Base-by-base conservation (phyloP, 345 rosid species). In the Melastoma malabathricum region DNA sequence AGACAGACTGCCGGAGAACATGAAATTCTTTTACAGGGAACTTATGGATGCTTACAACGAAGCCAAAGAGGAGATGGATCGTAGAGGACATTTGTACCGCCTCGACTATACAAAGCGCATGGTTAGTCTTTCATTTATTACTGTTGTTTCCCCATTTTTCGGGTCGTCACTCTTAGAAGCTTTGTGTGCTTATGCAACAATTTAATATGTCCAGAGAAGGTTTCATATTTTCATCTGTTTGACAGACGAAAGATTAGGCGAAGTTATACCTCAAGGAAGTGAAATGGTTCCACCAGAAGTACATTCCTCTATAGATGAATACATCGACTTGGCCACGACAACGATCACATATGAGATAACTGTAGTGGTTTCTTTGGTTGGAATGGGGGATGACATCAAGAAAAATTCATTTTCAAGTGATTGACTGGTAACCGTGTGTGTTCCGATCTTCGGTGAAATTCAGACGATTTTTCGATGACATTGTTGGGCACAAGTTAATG, bases 251-350 rank as follows among this genome's bases (percentile, higher is more conserved):
- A 51, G 25, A 15, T 12, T 57, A 34, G 9, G 60, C 46, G n/a
- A 58, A 45, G 41, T 44, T 55, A 13, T 74, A 67, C 44, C 45
- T 52, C 8, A 15, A 46, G 41, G 73, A 74, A 64, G 63, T 61
- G 13, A 64, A 57, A 52, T 67, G 79, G 68, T 52, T 47, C 45
- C 59, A 41, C 31, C 46, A 47, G 7, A 38, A 38, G 1, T 31
- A 47, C 15, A 31, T 41, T 7, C 79, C 75, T 25, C 61, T 66
- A 18, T 67, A 15, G 57, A 74, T n/a, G 74, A 68, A 43, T 67
- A 71, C 23, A 46, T 62, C 43, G 46, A 46, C 3, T 47, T 58
- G 56, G 64, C 68, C 20, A 6, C 46, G 10, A 56, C 54, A 7
- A 63, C 45, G 2, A 16, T 58, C 13, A 59, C 56, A 15, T 62